A percentile compares a stretch with the other conserved stretches of the same genome.
Evolutionary conservation across 116 monocot genomes (phyloP).

Genomic region (Dioscorea cayenensis): DNA sequence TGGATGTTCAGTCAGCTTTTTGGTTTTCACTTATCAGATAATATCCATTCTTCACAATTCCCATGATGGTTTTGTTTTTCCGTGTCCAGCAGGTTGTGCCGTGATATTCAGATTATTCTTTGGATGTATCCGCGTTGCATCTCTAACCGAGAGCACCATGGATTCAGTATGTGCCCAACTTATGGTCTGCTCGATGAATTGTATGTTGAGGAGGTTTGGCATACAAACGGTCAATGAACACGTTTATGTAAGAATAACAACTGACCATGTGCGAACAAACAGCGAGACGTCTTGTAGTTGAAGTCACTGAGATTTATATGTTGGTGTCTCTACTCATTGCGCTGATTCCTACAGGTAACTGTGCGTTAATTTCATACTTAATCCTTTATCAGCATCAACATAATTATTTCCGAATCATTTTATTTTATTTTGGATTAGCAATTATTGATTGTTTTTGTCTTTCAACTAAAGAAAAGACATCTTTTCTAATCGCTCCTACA

Average conservation of each 20-base stretch:
- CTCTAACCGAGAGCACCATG: no score
- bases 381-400: no score
- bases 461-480: no score
- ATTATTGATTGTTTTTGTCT: no score
- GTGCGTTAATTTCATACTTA: no score
- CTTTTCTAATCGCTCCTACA: no score
- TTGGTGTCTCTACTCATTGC: no score
- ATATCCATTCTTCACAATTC: background rate
- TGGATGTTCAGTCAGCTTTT: background rate
- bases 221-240: constrained; percentile 25
- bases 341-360: no score
- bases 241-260: constrained; percentile 20
- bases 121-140: constrained; percentile 75
- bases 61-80: constrained; percentile 4
- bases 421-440: no score
- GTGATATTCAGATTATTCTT: constrained; percentile 91
- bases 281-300: background rate
- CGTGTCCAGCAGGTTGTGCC: constrained; percentile 36
- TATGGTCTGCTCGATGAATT: constrained; percentile 87
- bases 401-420: no score
- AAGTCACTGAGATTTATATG: background rate
- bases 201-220: constrained; percentile 56
- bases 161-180: no score
- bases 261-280: background rate
- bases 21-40: background rate